Base-by-base conservation (phyloP, 805 yeast genomes). In the Blastobotrys attinorum region DNA sequence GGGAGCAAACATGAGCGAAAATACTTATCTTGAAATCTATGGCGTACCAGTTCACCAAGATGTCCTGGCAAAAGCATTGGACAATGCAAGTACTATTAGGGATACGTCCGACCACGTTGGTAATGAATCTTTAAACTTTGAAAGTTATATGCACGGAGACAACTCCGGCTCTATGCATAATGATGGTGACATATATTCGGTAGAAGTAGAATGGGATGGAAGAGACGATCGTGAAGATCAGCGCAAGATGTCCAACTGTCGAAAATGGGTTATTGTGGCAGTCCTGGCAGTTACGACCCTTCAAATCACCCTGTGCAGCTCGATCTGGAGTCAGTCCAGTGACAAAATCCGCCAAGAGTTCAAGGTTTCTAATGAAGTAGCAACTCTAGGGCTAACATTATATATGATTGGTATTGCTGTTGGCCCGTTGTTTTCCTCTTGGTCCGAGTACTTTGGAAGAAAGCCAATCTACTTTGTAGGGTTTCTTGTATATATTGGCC, bases 401-500 rank as follows among this genome's bases (percentile, higher is more conserved):
- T 76, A 67, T 61, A 66, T 76, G 20, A 61, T 79, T 22, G 78
- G 83, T 25, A 77, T 83, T 50, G 89, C 83, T 0, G 66, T 75
- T 54, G 77, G 79, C 1, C 76, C 87, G 39, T 60, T 84, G 44
- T 59, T 79, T 33, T 85, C 88, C 2, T 92, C 92, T 2, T 66
- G 81, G 15, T 74, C 88, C 4, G 79, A 81, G 33, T 65, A 81
- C 32, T 83, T 77, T 57, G 92, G 92, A 11, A 67, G 92, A 54
- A 76, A 81, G 50, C 57, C 79, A 40, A 68, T 83, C 2, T 83
- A 80, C 57, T 49, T 80, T 54, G 67, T 50, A 70, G 76, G 77
- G 2, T 63, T 75, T 22, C 59, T 70, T 56, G 52, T 73, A 39
- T 65, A 66, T 21, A 64, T 69, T 27, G 55, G 66, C 10, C 73